Percentiles rank a stretch among this genome's conserved stretches.
Evolutionary conservation across 2,329 filamentous ascomycete species (phyloP).

Genomic region (Fusarium redolens): DNA sequence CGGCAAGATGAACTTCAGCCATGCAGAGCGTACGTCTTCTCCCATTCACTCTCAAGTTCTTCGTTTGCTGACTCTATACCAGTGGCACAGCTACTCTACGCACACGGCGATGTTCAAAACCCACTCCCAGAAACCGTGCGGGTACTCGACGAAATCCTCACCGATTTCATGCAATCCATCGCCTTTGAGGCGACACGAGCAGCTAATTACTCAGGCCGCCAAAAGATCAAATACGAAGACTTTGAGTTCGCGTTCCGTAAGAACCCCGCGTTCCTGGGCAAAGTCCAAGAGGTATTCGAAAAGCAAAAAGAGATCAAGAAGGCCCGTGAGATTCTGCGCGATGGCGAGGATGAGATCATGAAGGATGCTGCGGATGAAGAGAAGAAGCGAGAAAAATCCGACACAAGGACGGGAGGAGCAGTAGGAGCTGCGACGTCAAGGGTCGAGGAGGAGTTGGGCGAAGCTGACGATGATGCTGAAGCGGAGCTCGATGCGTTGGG

Average conservation of each 20-base stretch:
- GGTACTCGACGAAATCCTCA: slow-evolving; percentile 93
- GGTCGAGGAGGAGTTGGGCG: slow-evolving; percentile 63
- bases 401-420: slow-evolving; percentile 50
- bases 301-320: slow-evolving; percentile 89
- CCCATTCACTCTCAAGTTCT: not conserved
- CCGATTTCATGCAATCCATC: slow-evolving; percentile 94
- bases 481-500: slow-evolving; percentile 55
- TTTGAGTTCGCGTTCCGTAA: slow-evolving; percentile 93
- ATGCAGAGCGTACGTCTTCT: slow-evolving; percentile 71
- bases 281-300: slow-evolving; percentile 88
- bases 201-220: slow-evolving; percentile 86
- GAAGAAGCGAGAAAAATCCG: slow-evolving; percentile 50
- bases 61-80: slow-evolving; percentile 12
- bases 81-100: slow-evolving; percentile 82
- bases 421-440: slow-evolving; percentile 31
- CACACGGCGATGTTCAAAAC: slow-evolving; percentile 80
- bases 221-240: slow-evolving; percentile 98
- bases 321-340: slow-evolving; percentile 79
- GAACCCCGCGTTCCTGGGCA: slow-evolving; percentile 86
- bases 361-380: slow-evolving; percentile 62
- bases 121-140: slow-evolving; percentile 87
- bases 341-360: slow-evolving; percentile 71
- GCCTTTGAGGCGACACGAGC: slow-evolving; percentile 89
- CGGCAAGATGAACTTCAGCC: slow-evolving; percentile 83
- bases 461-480: slow-evolving; percentile 63